Conservation (phyloP, 306 rosid genomes). For the Argentina anserina region DNA sequence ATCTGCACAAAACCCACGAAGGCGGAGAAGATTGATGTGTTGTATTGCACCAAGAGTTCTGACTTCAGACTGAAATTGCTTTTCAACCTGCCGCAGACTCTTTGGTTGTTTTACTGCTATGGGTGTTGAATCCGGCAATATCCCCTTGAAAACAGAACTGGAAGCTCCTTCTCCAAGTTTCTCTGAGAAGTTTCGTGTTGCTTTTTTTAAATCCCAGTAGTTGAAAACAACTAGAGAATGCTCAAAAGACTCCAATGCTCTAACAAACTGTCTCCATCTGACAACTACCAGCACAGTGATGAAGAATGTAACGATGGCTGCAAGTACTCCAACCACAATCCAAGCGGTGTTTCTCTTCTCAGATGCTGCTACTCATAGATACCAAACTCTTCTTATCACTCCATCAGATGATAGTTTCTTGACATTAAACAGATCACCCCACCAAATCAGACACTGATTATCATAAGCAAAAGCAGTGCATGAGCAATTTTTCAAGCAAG, state of each 20-base stretch:
- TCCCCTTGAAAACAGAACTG: background rate
- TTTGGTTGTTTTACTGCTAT: background rate
- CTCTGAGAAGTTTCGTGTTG: background rate
- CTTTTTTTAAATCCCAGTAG: background rate
- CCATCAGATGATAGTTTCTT: background rate
- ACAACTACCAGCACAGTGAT: background rate
- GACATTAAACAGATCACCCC: background rate
- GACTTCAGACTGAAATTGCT: background rate
- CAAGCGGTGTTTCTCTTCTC: background rate
- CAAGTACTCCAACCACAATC: background rate
- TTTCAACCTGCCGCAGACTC: background rate
- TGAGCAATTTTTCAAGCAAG: background rate
- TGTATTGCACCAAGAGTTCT: conserved; percentile 6
- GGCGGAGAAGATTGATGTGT: background rate
- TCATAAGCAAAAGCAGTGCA: background rate
- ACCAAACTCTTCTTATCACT: background rate
- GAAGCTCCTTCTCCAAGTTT: conserved; percentile 1
- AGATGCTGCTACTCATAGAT: background rate
- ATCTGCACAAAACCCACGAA: background rate
- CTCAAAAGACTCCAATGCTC: background rate
- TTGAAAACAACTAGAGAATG: background rate
- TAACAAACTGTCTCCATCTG: background rate
- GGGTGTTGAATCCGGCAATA: background rate
- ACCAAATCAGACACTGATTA: background rate
- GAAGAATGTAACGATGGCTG: background rate